A percentile compares a stretch with the other conserved stretches of the same genome.
These are phyloP conservation scores for Synchytrium microbalum DNA, from an alignment of 371 early-diverging fungal species.

Conservation along the genomic window DNA sequence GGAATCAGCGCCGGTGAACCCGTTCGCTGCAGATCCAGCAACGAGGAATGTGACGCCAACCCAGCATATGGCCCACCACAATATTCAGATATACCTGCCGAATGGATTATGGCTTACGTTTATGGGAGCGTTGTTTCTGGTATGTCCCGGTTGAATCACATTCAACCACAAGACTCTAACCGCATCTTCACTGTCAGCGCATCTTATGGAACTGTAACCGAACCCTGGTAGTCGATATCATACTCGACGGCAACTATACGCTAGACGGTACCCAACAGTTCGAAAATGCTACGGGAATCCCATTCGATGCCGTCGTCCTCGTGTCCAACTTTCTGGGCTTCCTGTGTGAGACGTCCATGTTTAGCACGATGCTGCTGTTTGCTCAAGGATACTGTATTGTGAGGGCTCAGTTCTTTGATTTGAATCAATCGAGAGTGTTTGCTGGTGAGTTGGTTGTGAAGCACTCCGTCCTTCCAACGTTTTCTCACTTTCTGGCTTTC, in stretches of 20 bases:
- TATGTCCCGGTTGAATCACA: not conserved
- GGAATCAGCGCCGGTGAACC: not conserved
- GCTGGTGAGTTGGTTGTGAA: no score
- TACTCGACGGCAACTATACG: not conserved
- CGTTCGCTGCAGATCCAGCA: not conserved
- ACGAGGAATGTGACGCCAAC: no score
- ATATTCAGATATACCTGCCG: not conserved
- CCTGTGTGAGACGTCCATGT: not conserved
- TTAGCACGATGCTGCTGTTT: not conserved
- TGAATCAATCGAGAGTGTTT: not conserved
- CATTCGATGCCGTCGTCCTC: not conserved
- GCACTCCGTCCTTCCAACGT: no score
- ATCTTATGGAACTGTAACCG: not conserved
- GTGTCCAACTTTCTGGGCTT: not conserved
- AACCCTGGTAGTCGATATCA: not conserved
- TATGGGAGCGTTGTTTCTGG: not conserved
- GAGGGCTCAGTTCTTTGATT: not conserved
- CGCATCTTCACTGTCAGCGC: not conserved
- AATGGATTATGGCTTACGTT: not conserved
- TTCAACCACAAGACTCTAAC: not conserved
- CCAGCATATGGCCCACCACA: no score
- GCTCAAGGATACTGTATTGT: not conserved
- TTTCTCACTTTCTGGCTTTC: no score
- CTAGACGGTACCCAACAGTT: not conserved
- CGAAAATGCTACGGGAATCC: not conserved